phyloP scores from a whole-genome alignment of 2,329 filamentous ascomycete species.

The Fusarium proliferatum region DNA sequence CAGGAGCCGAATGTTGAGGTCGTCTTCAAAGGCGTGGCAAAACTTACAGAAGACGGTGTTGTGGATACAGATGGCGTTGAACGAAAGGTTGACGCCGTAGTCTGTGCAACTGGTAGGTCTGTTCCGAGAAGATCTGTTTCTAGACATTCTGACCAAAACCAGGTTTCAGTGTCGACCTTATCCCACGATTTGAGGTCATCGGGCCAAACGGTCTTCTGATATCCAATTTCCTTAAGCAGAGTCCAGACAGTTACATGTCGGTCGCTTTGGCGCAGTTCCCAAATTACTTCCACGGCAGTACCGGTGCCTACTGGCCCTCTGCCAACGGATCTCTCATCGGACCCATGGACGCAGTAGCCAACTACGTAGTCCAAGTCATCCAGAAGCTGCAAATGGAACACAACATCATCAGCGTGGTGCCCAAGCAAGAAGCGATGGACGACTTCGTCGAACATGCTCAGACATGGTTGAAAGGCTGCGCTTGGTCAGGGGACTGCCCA shows the following conservation, averaged over 20 bases:
- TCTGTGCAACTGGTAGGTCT: not conserved
- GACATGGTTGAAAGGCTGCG: not conserved
- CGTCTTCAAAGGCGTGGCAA: not conserved
- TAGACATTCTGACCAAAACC: rapidly evolving
- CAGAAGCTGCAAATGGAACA: not conserved
- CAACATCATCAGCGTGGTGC: not conserved
- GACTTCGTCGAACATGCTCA: not conserved
- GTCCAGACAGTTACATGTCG: not conserved
- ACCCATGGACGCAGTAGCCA: not conserved
- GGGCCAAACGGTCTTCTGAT: not conserved
- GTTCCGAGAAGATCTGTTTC: rapidly evolving
- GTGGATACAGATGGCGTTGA: not conserved
- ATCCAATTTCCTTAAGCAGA: not conserved
- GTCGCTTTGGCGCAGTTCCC: not conserved
- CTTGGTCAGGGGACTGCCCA: not conserved
- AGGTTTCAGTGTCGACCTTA: not conserved
- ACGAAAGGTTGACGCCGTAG: not conserved
- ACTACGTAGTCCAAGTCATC: not conserved
- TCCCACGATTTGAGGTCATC: not conserved
- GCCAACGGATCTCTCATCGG: not conserved
- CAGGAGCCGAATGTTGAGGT: not conserved
- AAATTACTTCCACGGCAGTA: not conserved
- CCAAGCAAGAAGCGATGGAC: not conserved
- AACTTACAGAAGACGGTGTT: not conserved
- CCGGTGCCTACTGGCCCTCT: not conserved